Conservation (phyloP, 495 filamentous ascomycete genomes). For the Talaromyces nanjingensis region DNA sequence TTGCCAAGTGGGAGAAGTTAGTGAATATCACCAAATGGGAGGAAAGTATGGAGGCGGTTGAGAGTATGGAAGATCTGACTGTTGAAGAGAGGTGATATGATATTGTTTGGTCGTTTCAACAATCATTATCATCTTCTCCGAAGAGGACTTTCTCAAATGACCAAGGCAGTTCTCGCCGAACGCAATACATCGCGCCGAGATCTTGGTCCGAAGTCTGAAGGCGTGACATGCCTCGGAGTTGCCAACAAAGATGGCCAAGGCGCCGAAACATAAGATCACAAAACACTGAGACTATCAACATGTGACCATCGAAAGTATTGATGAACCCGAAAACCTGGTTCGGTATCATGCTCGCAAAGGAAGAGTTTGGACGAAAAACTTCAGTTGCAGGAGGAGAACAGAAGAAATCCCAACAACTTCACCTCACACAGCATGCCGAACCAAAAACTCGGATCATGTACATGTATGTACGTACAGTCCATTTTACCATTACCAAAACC, state of each 20-base stretch:
- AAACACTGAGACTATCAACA: neutral
- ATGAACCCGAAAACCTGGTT: neutral
- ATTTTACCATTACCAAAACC: neutral
- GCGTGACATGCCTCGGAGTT: neutral
- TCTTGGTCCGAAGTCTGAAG: neutral
- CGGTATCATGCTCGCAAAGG: neutral
- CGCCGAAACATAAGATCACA: neutral
- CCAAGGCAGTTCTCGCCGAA: neutral
- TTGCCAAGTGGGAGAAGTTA: slow-evolving; percentile 45
- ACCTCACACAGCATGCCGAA: neutral
- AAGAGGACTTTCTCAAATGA: neutral
- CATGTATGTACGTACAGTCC: neutral
- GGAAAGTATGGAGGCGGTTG: slow-evolving; percentile 37
- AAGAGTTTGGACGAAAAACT: neutral
- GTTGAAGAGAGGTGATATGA: slow-evolving; percentile 20
- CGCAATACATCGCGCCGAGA: neutral
- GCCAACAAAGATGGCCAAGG: neutral
- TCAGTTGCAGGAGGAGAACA: neutral
- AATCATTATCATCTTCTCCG: neutral
- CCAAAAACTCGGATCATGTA: neutral
- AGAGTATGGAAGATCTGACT: slow-evolving; percentile 17
- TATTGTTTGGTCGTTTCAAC: neutral
- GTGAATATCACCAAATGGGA: slow-evolving; percentile 37
- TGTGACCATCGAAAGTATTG: neutral
- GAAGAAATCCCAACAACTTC: neutral